Percentiles rank a stretch among this genome's conserved stretches.
phyloP scores from a whole-genome alignment of 2,329 filamentous ascomycete genomes.

The Colletotrichum musae region DNA sequence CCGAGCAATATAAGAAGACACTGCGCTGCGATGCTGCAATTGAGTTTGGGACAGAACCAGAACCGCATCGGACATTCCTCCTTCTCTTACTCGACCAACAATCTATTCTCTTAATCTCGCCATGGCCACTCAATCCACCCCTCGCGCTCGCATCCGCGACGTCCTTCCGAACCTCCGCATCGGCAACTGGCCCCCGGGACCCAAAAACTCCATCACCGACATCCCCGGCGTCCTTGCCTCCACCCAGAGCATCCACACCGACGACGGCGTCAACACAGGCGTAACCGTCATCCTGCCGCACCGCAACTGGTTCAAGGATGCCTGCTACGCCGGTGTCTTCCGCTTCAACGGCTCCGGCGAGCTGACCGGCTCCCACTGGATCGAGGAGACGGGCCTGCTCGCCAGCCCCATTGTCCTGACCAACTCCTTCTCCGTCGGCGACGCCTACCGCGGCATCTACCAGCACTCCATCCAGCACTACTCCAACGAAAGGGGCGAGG shows the following conservation, averaged over 20 bases:
- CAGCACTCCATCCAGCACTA: conserved; percentile 67
- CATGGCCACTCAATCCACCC: conserved; percentile 24
- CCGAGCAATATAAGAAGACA: not conserved
- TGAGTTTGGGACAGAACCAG: not conserved
- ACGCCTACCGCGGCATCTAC: conserved; percentile 71
- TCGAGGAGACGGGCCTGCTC: conserved; percentile 72
- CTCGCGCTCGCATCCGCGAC: conserved; percentile 56
- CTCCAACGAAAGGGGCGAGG: conserved; percentile 56
- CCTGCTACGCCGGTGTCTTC: conserved; percentile 67
- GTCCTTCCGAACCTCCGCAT: conserved; percentile 60
- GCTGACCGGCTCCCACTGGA: conserved; percentile 73
- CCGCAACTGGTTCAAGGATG: conserved; percentile 58
- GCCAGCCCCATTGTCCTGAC: conserved; percentile 74
- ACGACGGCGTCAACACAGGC: conserved; percentile 61
- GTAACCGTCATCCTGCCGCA: conserved; percentile 65
- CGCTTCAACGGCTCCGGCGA: conserved; percentile 76
- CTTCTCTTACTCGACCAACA: no score
- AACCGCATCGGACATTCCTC: not conserved
- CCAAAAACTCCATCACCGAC: conserved; percentile 66
- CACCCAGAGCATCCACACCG: conserved; percentile 58
- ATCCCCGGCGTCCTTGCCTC: conserved; percentile 63
- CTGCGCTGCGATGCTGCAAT: not conserved
- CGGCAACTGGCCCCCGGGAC: conserved; percentile 59
- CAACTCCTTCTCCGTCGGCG: conserved; percentile 70
- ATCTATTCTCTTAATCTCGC: not conserved